Base-by-base conservation (phyloP, 129 eudicot species). In the Artemisia tridentata region DNA sequence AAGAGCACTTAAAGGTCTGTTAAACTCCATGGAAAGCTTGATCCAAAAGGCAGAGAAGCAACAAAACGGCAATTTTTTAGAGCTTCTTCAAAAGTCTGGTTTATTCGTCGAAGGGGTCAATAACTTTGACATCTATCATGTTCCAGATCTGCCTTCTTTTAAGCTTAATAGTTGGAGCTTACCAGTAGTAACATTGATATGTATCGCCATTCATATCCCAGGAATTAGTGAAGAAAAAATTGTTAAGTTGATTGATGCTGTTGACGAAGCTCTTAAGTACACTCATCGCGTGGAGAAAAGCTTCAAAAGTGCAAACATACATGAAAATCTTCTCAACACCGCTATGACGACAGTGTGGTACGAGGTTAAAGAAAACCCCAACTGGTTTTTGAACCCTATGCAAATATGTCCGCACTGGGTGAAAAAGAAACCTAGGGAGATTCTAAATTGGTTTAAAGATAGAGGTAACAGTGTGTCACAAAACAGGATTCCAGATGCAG, bases 81-180 rank as follows among this genome's bases (percentile, higher is more conserved):
- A 51, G 16, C 48, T 68, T 17, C 23, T 68, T 16, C 2, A 29
- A 14, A 31, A 68, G 0, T 31, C 17, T 29, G 17, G 3, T 0
- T 49, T 62, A 52, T 68, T 51, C 14, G 23, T 0, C 0, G 20
- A 10, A 13, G 63, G 73, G 53, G 29, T 68, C 52, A 49, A 25
- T 11, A 27, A 27, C 29, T 27, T 68, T 16, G 73, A 68, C 21
- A 27, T 5, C 10, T 23, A 27, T 52, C 11, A 52, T n/a, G 25
- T 68, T 52, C 48, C 9, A 52, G 63, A 49, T 29, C 27, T 68
- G 0, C 25, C 11, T 68, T 17, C 50, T 29, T 10, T 2, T 17
- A 12, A 16, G 10, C 21, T 68, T 68, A 68, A 68, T 10, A 27
- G 29, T 68, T 68, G 73, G 73, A 68, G 73, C 73, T 68, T 68